These are phyloP conservation scores for Pseudozyma sp. DNA, from an alignment of 1,284 basidiomycete genomes.

Conservation along the genomic window DNA sequence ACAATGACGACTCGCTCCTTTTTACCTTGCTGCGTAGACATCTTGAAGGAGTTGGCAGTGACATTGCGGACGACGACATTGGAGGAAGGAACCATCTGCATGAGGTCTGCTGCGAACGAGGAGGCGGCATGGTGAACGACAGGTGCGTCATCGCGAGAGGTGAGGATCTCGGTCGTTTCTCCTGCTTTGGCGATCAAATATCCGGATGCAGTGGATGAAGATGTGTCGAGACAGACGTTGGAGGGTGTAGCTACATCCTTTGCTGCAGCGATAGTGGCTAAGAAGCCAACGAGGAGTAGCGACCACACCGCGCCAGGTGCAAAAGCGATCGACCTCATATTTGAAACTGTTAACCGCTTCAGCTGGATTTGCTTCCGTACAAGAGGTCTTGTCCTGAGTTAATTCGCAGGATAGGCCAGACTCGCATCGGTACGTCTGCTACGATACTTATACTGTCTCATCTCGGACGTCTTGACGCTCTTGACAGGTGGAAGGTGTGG, in stretches of 20 bases:
- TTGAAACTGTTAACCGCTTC: background rate
- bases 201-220: background rate
- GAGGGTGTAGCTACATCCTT: background rate
- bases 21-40: constrained; percentile 6
- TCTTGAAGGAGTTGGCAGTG: constrained; percentile 18
- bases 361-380: too few relatives aligned
- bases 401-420: too few relatives aligned
- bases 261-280: constrained; percentile 2
- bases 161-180: constrained; percentile 36
- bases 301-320: background rate
- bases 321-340: background rate
- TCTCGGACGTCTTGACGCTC: too few relatives aligned
- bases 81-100: constrained; percentile 22
- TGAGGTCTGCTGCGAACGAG: constrained; percentile 24
- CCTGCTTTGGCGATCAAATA: constrained; percentile 30
- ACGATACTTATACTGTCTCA: too few relatives aligned
- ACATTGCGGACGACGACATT: constrained; percentile 33
- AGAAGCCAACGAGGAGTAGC: constrained; percentile 17
- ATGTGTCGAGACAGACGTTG: constrained; percentile 13
- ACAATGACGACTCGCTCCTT: constrained; percentile 21
- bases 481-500: too few relatives aligned
- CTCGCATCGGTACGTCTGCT: too few relatives aligned
- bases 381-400: too few relatives aligned
- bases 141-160: constrained; percentile 33
- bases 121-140: constrained; percentile 30